Evolutionary conservation across 2,329 filamentous ascomycete species (phyloP), one percentile per base, ranked within the genome.

Genomic region (Metarhizium rileyi): DNA sequence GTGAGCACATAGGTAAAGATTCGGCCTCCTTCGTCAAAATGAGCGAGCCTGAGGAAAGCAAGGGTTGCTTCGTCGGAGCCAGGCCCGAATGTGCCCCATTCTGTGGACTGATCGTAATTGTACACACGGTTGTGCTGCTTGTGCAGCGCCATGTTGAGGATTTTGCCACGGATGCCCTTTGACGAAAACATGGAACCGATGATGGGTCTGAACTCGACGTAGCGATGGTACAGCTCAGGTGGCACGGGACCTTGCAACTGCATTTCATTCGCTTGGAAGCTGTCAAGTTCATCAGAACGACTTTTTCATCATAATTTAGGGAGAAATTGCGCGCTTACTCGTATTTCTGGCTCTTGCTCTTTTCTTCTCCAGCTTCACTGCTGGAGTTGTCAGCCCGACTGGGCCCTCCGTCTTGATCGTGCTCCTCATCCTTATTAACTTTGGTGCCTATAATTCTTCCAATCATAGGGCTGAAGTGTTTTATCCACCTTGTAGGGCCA

Each of bases 1-100:
- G 89, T 95, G 22, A 97, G 72, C 25, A 96, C 84, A 58, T 96
- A 97, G 22, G 91, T 97, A 62, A 93, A 96, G 50, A 94, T 81
- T 12, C 90, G 82, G 1, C 86, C 86, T 18, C 89, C 90, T 59
- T 93, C 80, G 60, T 91, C 90, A 62, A 86, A 91, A 60, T 95
- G 89, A 0, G 83, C 86, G 59, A 96, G 82, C 51, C 90, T 86
- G 9, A 97, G 76, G 61, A 97, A 94, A 55, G 90, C 82, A 20
- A 85, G 72, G 0, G 89, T 79, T 10, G 93, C 82, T 44, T 87
- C 83, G 46, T 78, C 69, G 49, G 81, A 85, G 18, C 86, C 85
- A 0, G 81, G 70, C 26, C 77, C 65, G 56, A 90, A 87, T 1
- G 67, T 64, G 12, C 88, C 88, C 61, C 84, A 84, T 50, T 86